Evolutionary conservation across 2,329 filamentous ascomycete species (phyloP), one percentile per base, ranked within the genome.

Genomic region (Neoarthrinium moseri): DNA sequence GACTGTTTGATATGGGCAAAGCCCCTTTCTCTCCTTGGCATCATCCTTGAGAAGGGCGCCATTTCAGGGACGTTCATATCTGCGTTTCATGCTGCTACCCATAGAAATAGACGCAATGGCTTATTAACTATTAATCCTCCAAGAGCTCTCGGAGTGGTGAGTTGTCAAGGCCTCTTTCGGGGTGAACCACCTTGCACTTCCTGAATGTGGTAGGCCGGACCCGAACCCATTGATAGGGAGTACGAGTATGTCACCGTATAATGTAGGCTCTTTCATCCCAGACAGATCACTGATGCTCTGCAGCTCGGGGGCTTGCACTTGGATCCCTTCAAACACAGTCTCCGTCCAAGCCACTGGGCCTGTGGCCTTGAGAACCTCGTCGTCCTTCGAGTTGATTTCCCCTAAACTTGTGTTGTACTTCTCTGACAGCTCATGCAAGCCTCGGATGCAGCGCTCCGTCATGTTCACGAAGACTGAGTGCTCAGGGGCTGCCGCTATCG

Each of bases 291-390:
- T 24, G n/a, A 46, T 17, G 21, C 24, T 26, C 26, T 18, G 13
- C n/a, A 46, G 12, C 33, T 21, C 11, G 33, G 43, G 6, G 36
- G 30, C 35, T 6, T 34, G 40, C 18, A 15, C 27, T 24, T 45
- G 41, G 13, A 48, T 40, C 8, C 34, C 23, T 8, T 30, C 22
- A 20, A 26, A 48, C 20, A 48, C 41, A 24, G 36, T 26, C 6
- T 22, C 35, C 17, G 46, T 48, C 46, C 46, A 48, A 13, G 37
- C 42, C 10, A 23, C 32, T 13, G 46, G 46, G 2, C 46, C 46
- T 11, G 47, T 49, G 12, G 47, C 27, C 42, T 46, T 45, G 33
- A 49, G 29, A 6, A 45, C 34, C 29, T 49, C 47, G 22, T 27
- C 13, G 12, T 43, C 39, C n/a, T 22, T 38, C 4, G 38, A 24